These are phyloP conservation scores for Agrocybe pediades DNA, from an alignment of 768 basidiomycete genomes.

Conservation along the genomic window DNA sequence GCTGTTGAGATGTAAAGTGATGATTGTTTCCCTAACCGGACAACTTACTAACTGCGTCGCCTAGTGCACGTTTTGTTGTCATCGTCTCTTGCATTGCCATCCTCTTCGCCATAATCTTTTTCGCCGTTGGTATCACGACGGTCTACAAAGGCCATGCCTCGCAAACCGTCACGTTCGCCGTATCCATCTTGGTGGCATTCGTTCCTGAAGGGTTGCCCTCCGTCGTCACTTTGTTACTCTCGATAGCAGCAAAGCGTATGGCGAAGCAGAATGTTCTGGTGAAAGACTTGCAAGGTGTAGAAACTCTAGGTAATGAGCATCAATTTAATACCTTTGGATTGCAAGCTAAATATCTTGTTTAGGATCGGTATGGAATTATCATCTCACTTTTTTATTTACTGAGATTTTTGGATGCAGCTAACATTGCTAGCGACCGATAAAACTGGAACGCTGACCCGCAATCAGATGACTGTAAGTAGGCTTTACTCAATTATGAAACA, in stretches of 20 bases:
- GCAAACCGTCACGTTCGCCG: conserved; percentile 62
- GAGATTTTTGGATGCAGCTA: conserved; percentile 37
- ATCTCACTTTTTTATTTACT: neutral
- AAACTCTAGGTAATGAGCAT: conserved; percentile 55
- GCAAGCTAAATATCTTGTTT: conserved; percentile 40
- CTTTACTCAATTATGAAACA: neutral
- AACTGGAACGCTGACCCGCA: conserved; percentile 69
- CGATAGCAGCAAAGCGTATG: conserved; percentile 74
- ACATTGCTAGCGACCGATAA: conserved; percentile 73
- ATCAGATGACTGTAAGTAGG: conserved; percentile 64
- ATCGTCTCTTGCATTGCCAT: conserved; percentile 65
- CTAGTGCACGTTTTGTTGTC: conserved; percentile 59
- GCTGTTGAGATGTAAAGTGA: conserved; percentile 61
- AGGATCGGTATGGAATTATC: conserved; percentile 38
- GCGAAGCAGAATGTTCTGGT: conserved; percentile 72
- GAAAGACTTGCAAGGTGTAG: conserved; percentile 73
- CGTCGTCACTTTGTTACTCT: conserved; percentile 65
- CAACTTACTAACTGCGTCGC: conserved; percentile 3
- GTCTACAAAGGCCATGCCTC: conserved; percentile 64
- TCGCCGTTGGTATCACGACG: conserved; percentile 65
- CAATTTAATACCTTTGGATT: conserved; percentile 16
- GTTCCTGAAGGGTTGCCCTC: conserved; percentile 68
- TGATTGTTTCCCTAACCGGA: neutral
- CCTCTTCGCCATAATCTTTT: conserved; percentile 63
- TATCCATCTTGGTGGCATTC: conserved; percentile 62